Evolutionary conservation across 495 filamentous ascomycete genomes (phyloP), one percentile per base, ranked within the genome.

Genomic region (Trichoderma gamsii): DNA sequence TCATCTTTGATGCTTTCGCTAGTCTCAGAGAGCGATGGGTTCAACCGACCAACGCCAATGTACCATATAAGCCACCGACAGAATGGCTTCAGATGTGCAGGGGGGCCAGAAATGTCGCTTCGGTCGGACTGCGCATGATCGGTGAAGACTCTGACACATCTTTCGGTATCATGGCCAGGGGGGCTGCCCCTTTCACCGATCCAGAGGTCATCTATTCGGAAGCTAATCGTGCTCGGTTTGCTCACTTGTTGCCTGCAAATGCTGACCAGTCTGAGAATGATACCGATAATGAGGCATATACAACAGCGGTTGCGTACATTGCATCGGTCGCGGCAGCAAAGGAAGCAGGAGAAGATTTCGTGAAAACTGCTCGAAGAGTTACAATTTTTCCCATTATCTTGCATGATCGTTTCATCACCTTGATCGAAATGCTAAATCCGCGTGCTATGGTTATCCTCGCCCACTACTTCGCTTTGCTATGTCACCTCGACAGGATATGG

Each of bases 11-110:
- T 25, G 51, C 51, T 4, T 56, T 56, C 51, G 51, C 51, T 2
- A 56, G 51, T 11, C 51, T 56, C 21, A n/a, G 51, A 56, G 51
- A 56, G 8, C 51, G 51, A 7, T 25, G 21, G 21, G 21, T 25
- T 23, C n/a, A 56, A 56, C 51, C 51, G n/a, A 11, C 9, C 9
- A 0, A 56, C 8, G 1, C 51, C n/a, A 21, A 11, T 56, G 25
- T 25, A 4, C 51, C 51, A 11, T 56, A 56, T 25, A 56, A 56
- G 51, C 51, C 51, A 25, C 51, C 51, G 4, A 56, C 21, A 21
- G 51, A 56, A 21, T 56, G 51, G 51, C 51, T 56, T 25, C 51
- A 56, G n/a, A 56, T 56, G 51, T 56, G 51, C n/a, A n/a, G n/a
- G 51, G 51, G 51, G 21, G 51, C n/a, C 51, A 25, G 21, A n/a